Conservation (phyloP, 2,329 filamentous ascomycete genomes). For the Blastomyces percursus region DNA sequence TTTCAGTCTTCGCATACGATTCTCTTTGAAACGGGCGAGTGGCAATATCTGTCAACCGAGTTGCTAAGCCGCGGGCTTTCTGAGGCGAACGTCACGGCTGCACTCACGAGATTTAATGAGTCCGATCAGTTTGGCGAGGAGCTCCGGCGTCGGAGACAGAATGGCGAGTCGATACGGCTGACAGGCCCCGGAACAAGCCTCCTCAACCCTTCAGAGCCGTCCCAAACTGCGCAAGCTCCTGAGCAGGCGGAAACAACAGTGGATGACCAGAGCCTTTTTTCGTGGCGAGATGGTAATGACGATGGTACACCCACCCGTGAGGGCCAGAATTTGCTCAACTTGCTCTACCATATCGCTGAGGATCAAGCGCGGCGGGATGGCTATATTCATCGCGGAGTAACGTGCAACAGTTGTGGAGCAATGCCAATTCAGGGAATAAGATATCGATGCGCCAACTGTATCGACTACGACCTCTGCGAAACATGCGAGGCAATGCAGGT, state of each 20-base stretch:
- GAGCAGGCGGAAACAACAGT: conserved; percentile 28
- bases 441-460: conserved; percentile 90
- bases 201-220: conserved; percentile 10
- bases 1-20: conserved; percentile 29
- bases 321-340: conserved; percentile 70
- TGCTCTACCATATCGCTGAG: conserved; percentile 86
- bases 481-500: conserved; percentile 64
- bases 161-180: conserved; percentile 30
- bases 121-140: conserved; percentile 30
- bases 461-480: conserved; percentile 92
- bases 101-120: conserved; percentile 29
- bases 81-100: conserved; percentile 27
- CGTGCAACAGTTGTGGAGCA: conserved; percentile 79
- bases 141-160: conserved; percentile 29
- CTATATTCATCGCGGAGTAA: conserved; percentile 84
- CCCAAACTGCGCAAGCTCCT: conserved; percentile 20
- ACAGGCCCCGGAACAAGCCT: conserved; percentile 13
- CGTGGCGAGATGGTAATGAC: conserved; percentile 34
- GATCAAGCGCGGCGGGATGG: conserved; percentile 80
- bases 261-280: conserved; percentile 37
- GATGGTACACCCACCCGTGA: conserved; percentile 34
- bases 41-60: conserved; percentile 29
- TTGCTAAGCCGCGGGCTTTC: conserved; percentile 30
- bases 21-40: conserved; percentile 24
- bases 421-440: conserved; percentile 84